Conservation (phyloP, 208 protist genomes). For the Lotmaria passim region DNA sequence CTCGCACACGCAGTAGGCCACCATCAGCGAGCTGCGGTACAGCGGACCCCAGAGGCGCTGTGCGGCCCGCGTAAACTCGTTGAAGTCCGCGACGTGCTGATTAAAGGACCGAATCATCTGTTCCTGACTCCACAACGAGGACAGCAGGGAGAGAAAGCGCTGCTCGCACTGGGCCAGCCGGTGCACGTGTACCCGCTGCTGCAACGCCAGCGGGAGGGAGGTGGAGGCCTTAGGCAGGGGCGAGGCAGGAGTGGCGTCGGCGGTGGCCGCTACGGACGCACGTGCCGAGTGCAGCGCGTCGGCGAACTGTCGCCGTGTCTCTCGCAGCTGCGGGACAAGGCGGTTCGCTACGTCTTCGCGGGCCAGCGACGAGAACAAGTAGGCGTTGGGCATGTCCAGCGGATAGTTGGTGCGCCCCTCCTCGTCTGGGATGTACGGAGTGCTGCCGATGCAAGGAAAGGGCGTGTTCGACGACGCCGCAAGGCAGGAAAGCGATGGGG, state of each 20-base stretch:
- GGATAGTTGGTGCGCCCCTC: slow-evolving; percentile 41
- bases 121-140: slow-evolving; percentile 49
- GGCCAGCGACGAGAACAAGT: slow-evolving; percentile 62
- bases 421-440: slow-evolving; percentile 38
- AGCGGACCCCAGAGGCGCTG: slow-evolving; percentile 64
- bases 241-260: background rate
- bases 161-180: slow-evolving; percentile 19
- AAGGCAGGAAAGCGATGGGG: background rate
- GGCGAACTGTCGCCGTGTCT: slow-evolving; percentile 39
- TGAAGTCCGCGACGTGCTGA: slow-evolving; percentile 54
- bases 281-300: slow-evolving; percentile 20
- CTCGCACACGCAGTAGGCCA: slow-evolving; percentile 76
- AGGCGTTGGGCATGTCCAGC: slow-evolving; percentile 74
- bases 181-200: slow-evolving; percentile 29
- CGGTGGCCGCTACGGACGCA: background rate
- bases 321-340: slow-evolving; percentile 42
- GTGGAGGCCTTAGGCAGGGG: background rate
- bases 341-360: slow-evolving; percentile 51
- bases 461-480: too few species aligned
- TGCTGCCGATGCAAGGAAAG: slow-evolving; percentile 30
- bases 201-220: slow-evolving; percentile 19
- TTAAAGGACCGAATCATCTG: slow-evolving; percentile 57
- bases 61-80: slow-evolving; percentile 47
- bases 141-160: slow-evolving; percentile 20
- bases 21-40: slow-evolving; percentile 62